Evolutionary conservation across 352 stramenopile genomes (phyloP), one percentile per base, ranked within the genome.

Genomic region (Pythium brassicae): DNA sequence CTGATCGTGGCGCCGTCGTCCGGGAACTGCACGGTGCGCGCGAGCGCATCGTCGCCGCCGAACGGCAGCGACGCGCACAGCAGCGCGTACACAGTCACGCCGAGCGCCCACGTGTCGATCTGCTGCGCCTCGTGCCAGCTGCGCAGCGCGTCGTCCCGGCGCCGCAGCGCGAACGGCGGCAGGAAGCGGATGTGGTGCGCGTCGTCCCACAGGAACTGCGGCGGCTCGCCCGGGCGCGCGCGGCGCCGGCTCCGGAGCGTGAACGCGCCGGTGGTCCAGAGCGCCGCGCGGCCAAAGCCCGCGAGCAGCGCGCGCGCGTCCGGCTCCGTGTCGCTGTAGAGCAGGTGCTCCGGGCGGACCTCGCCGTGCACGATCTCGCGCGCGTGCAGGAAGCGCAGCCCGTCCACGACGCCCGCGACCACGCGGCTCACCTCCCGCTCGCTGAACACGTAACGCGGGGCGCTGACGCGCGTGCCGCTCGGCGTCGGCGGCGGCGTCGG

Each of bases 1-100:
- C 78, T 92, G 27, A 48, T 50, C n/a, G 29, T 37, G 12, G 52
- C 27, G 17, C 43, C 22, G 34, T 49, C 29, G 15, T 34, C 17
- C 4, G 73, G 63, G 51, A 85, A 82, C 8, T 39, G 54, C 26
- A 85, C 32, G n/a, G 64, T 68, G 43, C 71, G 61, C n/a, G 77
- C 72, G 10, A 50, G 45, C 17, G 51, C 53, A 0, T 52, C 42
- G 11, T 49, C 29, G 27, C 22, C 57, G 37, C 65, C 56, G 42
- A 89, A 92, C 1, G 82, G 82, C 50, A 84, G 89, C 15, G 62
- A 62, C 2, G 69, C 76, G 34, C 73, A 90, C 2, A 92, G 61
- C 57, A 92, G 66, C 47, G 85, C 64, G 50, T 82, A 89, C 55
- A 90, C 76, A 7, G 77, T 88, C 25, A 94, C 72, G 3, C 84